These are phyloP conservation scores for Secale cereale DNA, from an alignment of 176 grass and related monocot species.

Conservation along the genomic window DNA sequence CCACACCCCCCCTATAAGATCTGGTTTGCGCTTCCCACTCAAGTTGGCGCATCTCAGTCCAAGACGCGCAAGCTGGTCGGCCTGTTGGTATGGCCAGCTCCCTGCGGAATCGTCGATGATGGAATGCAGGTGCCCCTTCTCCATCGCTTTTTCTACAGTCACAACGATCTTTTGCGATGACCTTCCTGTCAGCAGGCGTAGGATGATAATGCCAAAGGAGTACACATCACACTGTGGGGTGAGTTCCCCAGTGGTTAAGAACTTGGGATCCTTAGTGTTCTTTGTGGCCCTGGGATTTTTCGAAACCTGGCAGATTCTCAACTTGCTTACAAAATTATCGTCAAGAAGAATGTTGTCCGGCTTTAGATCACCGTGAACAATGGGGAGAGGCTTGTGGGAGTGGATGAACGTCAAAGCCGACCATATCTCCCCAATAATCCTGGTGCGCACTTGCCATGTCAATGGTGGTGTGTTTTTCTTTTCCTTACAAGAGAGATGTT, in stretches of 20 bases:
- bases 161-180: slow-evolving; percentile 26
- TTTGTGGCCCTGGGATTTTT: slow-evolving; percentile 22
- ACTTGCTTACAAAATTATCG: slow-evolving; percentile 56
- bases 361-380: slow-evolving; percentile 70
- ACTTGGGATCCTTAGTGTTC: slow-evolving; percentile 42
- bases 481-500: slow-evolving; percentile 27
- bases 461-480: slow-evolving; percentile 37
- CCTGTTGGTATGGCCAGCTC: slow-evolving; percentile 65
- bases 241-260: slow-evolving; percentile 39
- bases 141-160: slow-evolving; percentile 46
- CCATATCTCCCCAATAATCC: slow-evolving; percentile 66
- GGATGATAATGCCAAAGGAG: slow-evolving; percentile 69
- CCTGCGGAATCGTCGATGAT: slow-evolving; percentile 57
- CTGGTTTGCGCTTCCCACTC: slow-evolving; percentile 36
- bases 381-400: slow-evolving; percentile 43
- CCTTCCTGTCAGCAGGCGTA: slow-evolving; percentile 60
- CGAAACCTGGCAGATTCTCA: slow-evolving; percentile 40
- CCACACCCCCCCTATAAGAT: slow-evolving; percentile 46
- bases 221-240: slow-evolving; percentile 53
- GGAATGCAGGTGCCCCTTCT: slow-evolving; percentile 42
- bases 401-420: slow-evolving; percentile 70
- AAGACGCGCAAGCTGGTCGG: slow-evolving; percentile 56
- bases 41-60: slow-evolving; percentile 49
- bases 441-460: slow-evolving; percentile 53
- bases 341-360: slow-evolving; percentile 65